Base-by-base conservation (phyloP, 306 rosid genomes). In the Aeschynomene evenia region DNA sequence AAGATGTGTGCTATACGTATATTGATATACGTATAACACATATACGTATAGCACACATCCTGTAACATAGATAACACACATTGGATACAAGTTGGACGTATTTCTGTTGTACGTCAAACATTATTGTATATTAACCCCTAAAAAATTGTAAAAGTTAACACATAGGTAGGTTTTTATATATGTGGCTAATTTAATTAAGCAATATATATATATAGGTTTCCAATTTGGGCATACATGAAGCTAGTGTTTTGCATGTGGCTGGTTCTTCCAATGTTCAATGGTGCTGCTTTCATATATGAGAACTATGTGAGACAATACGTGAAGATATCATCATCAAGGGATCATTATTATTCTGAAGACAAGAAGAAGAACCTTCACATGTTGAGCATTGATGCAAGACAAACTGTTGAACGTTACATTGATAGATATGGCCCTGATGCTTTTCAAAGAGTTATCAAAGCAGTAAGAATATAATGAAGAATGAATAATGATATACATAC, bases 251-350 rank as follows among this genome's bases (percentile, higher is more conserved):
- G 95, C 83, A 16, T 86, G 55, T 90, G 96, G 96, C 65, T 90
- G 58, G 96, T 90, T 21, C 50, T 90, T 75, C 96, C 96, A 3
- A 74, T 53, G 49, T 90, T 86, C 85, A 90, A 88, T 58, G 96
- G 95, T 24, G 95, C 95, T 48, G 91, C 96, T 5, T 90, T 80
- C 54, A 73, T 90, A 36, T 78, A 63, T 85, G 62, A 85, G 86
- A 36, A 75, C 14, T 67, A 10, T 23, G 74, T 67, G 46, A 75
- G 80, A 19, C 46, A 18, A 6, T 67, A 66, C 10, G 3, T 60
- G 0, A 75, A 58, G 69, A 67, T 34, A 8, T 14, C 55, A 2
- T 45, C 42, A 63, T 76, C 88, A 1, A 79, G 56, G 21, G 63
- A 82, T n/a, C n/a, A n/a, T n/a, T n/a, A n/a, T n/a, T n/a, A n/a